Percentiles rank a stretch among this genome's conserved stretches.
Conservation (phyloP, 169 alveolate species). For the Perkinsus olseni region DNA sequence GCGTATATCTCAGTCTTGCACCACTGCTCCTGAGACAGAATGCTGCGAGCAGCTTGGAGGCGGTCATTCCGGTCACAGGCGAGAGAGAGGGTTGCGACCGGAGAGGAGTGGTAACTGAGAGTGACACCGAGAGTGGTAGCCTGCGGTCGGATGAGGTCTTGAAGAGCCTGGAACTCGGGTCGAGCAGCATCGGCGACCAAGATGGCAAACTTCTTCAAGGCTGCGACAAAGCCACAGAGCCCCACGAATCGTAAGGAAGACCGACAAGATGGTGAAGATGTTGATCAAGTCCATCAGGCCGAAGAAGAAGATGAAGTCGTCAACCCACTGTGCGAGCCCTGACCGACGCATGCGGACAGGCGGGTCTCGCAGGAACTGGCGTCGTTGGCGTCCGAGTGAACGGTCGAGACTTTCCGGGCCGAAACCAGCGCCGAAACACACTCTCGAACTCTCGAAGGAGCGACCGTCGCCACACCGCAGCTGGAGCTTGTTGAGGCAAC, state of each 20-base stretch:
- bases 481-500: not conserved
- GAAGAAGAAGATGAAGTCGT: not conserved
- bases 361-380: not conserved
- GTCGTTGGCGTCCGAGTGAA: not conserved
- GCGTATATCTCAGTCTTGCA: not conserved
- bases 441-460: not conserved
- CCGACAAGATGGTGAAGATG: not conserved
- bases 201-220: not conserved
- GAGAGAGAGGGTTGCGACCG: not conserved
- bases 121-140: not conserved
- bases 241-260: not conserved
- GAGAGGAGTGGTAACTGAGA: not conserved
- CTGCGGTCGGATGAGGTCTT: not conserved
- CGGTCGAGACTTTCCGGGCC: not conserved
- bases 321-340: not conserved
- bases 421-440: not conserved
- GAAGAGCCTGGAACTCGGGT: not conserved
- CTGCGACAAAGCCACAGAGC: not conserved
- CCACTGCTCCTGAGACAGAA: not conserved
- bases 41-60: not conserved
- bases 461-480: not conserved
- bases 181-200: not conserved
- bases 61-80: not conserved
- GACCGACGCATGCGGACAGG: not conserved
- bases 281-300: not conserved